phyloP scores from a whole-genome alignment of 257 asterid species.

The Datura wrightii region DNA sequence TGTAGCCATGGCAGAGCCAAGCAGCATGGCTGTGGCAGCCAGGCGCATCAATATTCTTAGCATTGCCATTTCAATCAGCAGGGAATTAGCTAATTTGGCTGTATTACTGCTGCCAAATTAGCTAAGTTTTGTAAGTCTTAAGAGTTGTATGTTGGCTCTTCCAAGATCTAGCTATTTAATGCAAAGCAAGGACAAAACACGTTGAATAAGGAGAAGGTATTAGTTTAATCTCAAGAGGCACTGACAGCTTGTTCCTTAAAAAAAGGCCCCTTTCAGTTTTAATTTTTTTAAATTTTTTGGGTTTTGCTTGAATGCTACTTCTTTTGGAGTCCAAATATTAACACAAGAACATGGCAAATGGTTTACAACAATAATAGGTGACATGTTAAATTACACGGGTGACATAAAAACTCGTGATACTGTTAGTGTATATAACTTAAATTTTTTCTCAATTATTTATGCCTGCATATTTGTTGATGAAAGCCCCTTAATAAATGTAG shows the following conservation, averaged over 20 bases:
- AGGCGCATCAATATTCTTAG: conserved; percentile 38
- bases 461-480: background rate
- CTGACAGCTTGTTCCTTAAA: conserved; percentile 24
- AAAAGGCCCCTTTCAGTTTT: background rate
- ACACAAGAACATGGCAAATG: background rate
- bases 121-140: background rate
- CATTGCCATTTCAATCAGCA: conserved; percentile 45
- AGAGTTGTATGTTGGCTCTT: background rate
- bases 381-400: background rate
- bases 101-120: conserved; percentile 27
- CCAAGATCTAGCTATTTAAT: conserved; percentile 32
- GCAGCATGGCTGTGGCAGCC: conserved; percentile 34
- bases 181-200: background rate
- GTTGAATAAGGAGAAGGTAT: conserved; percentile 3
- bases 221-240: conserved; percentile 25
- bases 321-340: background rate
- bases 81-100: background rate
- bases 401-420: background rate
- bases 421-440: background rate
- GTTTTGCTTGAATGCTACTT: background rate
- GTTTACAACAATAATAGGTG: background rate
- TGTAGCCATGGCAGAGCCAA: conserved; percentile 52
- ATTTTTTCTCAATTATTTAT: background rate
- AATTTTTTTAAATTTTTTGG: background rate
- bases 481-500: background rate